Evolutionary conservation across 192 early-diverging fungal genomes (phyloP), one percentile per base, ranked within the genome.

Genomic region (Linnemannia zychae): DNA sequence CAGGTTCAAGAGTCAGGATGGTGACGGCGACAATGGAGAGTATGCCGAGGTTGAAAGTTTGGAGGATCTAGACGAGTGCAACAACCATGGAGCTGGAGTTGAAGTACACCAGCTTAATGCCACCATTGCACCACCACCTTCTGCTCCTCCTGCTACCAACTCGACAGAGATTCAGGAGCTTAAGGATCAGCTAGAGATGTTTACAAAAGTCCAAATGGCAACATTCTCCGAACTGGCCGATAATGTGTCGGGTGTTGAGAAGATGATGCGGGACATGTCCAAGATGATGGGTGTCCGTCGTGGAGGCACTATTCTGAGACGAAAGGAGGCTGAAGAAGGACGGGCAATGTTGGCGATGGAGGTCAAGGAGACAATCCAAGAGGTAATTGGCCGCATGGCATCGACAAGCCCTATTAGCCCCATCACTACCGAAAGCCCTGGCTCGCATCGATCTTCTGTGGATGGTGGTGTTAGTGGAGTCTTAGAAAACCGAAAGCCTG

Each of bases 251-350:
- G 83, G 83, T 0, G 74, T 85, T 0, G 83, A 85, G 36, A 74
- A 75, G 76, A 85, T 85, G 83, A 85, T 85, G 73, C 83, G 77
- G 5, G 83, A 85, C 60, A 85, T 85, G 83, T 74, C 77, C 67
- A 79, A 72, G 74, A 53, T 79, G 73, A 75, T 85, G 73, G 82
- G 82, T 6, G 68, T 85, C 47, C 77, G 82, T 22, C 72, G 82
- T 0, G 82, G 82, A 67, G 82, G 82, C 2, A 85, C 82, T 17
- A 33, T 85, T 11, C 24, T 85, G 24, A 38, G 83, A 40, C 79
- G 79, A 28, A 79, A 79, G 50, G 83, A 79, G 31, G 77, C 77
- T 0, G 83, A 85, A 0, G 73, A 78, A 24, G 83, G 63, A 33
- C 50, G 83, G 22, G 83, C 77, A 0, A 75, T 85, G 83, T 57